Evolutionary conservation across 495 filamentous ascomycete genomes (phyloP).

Genomic region (Daldinia decipiens): DNA sequence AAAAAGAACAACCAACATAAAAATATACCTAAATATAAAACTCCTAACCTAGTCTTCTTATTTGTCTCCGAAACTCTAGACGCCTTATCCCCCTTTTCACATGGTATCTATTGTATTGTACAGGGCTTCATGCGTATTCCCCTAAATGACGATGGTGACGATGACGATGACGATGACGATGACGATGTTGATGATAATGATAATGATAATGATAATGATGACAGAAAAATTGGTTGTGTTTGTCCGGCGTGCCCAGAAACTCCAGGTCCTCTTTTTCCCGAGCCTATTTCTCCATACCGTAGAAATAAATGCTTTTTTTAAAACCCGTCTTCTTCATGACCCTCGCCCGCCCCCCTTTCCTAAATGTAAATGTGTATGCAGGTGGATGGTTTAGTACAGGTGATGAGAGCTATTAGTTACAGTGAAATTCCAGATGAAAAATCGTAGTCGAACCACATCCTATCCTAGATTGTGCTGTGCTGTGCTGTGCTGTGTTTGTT

Average conservation of each 20-base stretch:
- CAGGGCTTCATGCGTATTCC: conserved; percentile 40
- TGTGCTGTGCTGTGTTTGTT: background rate
- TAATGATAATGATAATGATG: background rate
- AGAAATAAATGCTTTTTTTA: conserved; percentile 41
- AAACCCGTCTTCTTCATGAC: conserved; percentile 30
- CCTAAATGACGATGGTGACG: conserved; percentile 23
- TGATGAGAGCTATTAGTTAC: conserved; percentile 40
- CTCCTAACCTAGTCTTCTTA: conserved; percentile 14
- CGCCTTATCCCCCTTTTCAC: conserved; percentile 39
- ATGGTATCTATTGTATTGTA: conserved; percentile 46
- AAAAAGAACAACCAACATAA: too few species aligned
- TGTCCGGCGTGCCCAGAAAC: conserved; percentile 40
- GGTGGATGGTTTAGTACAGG: conserved; percentile 40
- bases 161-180: conserved; percentile 5
- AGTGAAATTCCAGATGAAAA: conserved; percentile 32
- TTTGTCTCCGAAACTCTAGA: conserved; percentile 22
- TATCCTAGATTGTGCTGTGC: conserved; percentile 17
- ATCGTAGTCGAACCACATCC: conserved; percentile 21
- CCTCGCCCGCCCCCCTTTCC: conserved; percentile 3
- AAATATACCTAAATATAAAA: background rate
- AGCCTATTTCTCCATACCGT: conserved; percentile 37
- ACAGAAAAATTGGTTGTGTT: conserved; percentile 5
- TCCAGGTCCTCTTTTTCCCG: conserved; percentile 44
- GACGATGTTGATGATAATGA: background rate
- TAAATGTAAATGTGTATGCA: conserved; percentile 39